A percentile compares a stretch with the other conserved stretches of the same genome.
Conservation (phyloP, 148 eudicot species). For the Nepenthes mirabilis region DNA sequence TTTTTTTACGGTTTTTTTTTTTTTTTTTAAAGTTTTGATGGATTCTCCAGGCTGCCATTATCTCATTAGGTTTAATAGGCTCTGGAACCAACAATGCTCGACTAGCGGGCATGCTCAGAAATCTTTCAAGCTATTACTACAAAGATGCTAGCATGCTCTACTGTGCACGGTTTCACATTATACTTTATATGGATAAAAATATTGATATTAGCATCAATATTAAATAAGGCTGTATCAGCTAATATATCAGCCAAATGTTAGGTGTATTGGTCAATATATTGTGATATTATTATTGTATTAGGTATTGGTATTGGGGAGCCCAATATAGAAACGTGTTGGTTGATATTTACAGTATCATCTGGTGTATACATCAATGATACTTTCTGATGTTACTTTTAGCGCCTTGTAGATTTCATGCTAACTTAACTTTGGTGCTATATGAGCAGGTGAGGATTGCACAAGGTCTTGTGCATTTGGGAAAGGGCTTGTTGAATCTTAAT, state of each 20-base stretch:
- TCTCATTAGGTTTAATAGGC: conserved; percentile 88
- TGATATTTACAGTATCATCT: too few relatives aligned
- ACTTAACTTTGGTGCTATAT: not conserved
- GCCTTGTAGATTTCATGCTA: not conserved
- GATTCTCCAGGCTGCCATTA: conserved; percentile 67
- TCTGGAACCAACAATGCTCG: conserved; percentile 98
- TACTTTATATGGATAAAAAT: too few relatives aligned
- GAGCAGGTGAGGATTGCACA: conserved; percentile 95
- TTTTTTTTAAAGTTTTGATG: not conserved
- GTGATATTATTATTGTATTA: too few relatives aligned
- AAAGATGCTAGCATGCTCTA: conserved; percentile 79
- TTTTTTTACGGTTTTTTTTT: not conserved
- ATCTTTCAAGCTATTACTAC: conserved; percentile 82
- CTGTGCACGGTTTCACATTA: conserved; percentile 39
- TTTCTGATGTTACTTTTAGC: not conserved
- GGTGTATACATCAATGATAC: not conserved
- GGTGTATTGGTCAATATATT: too few relatives aligned
- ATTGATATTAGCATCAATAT: too few relatives aligned
- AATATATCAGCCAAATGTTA: too few relatives aligned
- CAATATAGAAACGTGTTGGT: too few relatives aligned
- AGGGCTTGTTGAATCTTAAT: conserved; percentile 77
- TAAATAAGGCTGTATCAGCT: too few relatives aligned
- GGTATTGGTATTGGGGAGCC: too few relatives aligned
- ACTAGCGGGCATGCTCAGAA: conserved; percentile 94
- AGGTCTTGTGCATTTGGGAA: conserved; percentile 92